Evolutionary conservation across 2,329 filamentous ascomycete species (phyloP).

Genomic region (Trichoderma sp.): DNA sequence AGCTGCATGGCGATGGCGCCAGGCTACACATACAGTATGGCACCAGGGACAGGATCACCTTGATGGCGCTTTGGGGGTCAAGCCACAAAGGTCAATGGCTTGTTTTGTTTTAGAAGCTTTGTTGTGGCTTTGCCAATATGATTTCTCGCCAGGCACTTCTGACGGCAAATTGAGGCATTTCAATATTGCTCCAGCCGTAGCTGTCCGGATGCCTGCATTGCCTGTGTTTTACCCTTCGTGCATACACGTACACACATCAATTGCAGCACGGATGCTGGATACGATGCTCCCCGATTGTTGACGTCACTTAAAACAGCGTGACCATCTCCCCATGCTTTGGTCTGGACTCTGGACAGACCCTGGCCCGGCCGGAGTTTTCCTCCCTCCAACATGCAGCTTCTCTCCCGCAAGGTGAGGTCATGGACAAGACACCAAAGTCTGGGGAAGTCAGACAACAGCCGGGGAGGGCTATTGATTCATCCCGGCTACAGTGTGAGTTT

Average conservation of each 20-base stretch:
- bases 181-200: background rate
- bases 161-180: background rate
- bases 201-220: background rate
- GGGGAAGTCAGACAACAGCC: conserved; percentile 7
- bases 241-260: background rate
- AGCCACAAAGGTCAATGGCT: conserved; percentile 5
- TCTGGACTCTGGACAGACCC: background rate
- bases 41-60: background rate
- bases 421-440: conserved; percentile 8
- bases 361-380: conserved; percentile 1
- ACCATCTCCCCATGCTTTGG: background rate
- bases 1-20: background rate
- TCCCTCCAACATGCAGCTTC: background rate
- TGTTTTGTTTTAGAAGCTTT: background rate
- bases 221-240: background rate
- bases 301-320: background rate
- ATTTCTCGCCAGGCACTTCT: background rate
- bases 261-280: background rate
- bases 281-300: conserved; percentile 13
- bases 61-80: background rate
- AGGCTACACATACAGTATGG: background rate
- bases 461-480: background rate
- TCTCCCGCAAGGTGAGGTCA: conserved; percentile 13
- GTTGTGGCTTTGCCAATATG: background rate
- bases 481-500: conserved; percentile 9